Conservation (phyloP, 768 basidiomycete genomes). For the Suillus spraguei region DNA sequence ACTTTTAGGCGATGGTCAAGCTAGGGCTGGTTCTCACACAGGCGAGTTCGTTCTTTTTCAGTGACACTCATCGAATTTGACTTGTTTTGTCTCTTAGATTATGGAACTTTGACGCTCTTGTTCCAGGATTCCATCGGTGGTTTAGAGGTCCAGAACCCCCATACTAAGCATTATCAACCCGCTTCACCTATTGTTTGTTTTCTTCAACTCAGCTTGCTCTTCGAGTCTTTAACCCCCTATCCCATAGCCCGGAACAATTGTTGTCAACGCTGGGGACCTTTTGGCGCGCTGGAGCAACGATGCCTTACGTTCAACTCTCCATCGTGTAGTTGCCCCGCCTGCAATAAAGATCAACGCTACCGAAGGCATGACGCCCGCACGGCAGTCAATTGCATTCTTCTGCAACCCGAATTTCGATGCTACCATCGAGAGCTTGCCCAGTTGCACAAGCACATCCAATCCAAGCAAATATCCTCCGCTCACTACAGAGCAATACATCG, state of each 20-base stretch:
- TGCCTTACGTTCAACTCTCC: constrained; percentile 75
- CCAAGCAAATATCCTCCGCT: constrained; percentile 75
- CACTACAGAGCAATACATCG: constrained; percentile 76
- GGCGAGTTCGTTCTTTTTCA: constrained; percentile 38
- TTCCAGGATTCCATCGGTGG: constrained; percentile 88
- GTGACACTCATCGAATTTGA: neutral
- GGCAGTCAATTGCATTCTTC: constrained; percentile 87
- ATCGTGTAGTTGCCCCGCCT: constrained; percentile 79
- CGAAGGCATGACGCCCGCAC: constrained; percentile 59
- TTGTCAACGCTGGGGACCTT: constrained; percentile 83
- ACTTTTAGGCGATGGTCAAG: constrained; percentile 65
- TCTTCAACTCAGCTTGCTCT: neutral
- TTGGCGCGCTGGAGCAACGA: constrained; percentile 86
- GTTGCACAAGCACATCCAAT: constrained; percentile 39
- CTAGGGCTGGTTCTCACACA: constrained; percentile 83
- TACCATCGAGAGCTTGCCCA: constrained; percentile 71
- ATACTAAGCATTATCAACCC: constrained; percentile 69
- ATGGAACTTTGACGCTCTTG: constrained; percentile 79
- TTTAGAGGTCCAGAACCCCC: constrained; percentile 80
- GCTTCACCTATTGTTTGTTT: constrained; percentile 73
- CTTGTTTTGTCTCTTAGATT: constrained; percentile 47
- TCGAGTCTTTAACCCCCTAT: constrained; percentile 5
- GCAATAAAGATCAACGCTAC: constrained; percentile 47
- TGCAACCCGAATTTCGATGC: constrained; percentile 79
- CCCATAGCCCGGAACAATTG: constrained; percentile 72